Base-by-base conservation (phyloP, 176 grass and related monocot genomes). In the Rhipidocladum racemiflorum region DNA sequence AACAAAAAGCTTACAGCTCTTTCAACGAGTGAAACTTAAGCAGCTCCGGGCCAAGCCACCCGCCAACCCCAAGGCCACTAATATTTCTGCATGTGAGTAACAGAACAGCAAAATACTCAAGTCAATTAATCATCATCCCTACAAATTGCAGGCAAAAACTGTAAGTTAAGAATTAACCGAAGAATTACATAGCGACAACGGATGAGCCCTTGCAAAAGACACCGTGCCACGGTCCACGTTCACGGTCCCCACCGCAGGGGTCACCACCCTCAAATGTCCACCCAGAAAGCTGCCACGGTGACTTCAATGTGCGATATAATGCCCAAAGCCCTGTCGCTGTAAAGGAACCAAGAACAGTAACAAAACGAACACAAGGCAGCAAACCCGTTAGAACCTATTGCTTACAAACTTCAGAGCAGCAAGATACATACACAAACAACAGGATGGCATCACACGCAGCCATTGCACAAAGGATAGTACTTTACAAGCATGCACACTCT, bases 1-100 rank as follows among this genome's bases (percentile, higher is more conserved):
- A 67, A 84, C 54, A 43, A 81, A 61, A 81, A 74, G 39, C 82
- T 93, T 75, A 93, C 90, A 97, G 73, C 15, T 85, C 65, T 92
- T 83, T 92, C 53, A 97, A 65, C 7, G 93, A 97, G 78, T 89
- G 80, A 68, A 97, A 55, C 79, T 85, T 91, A 12, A 89, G 89
- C 65, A 97, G 54, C 55, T 93, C 77, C 16, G 80, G 85, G 79
- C 83, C 85, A 65, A 91, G 78, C 81, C 81, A 87, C 63, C 90
- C 90, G 15, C 88, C 93, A 85, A 97, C 70, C 78, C 90, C 93
- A 0, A 97, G 70, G 40, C 93, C 88, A 17, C 81, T 89, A 63
- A 97, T 87, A 46, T 97, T 91, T 93, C 93, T 97, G 86, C 48
- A 68, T 77, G 39, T 40, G 72, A 90, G 30, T 74, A 64, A 72